Evolutionary conservation across 768 basidiomycete genomes (phyloP).

Genomic region (Candolleomyces eurysporus): DNA sequence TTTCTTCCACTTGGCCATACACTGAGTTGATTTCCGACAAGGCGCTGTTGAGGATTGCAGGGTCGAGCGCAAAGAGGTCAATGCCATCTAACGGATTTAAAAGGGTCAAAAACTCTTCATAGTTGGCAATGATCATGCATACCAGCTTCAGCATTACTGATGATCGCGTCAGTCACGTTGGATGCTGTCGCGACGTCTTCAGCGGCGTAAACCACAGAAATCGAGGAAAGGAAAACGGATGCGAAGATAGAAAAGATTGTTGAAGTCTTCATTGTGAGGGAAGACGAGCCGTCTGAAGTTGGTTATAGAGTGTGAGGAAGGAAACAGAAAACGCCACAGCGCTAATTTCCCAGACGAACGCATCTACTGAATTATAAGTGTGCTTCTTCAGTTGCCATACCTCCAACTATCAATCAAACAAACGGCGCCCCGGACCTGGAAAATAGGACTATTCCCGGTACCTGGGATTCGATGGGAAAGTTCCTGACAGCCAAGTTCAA

Average conservation of each 20-base stretch:
- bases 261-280: slow-evolving; percentile 29
- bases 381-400: background rate
- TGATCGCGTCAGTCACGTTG: slow-evolving; percentile 21
- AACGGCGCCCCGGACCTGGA: too few species aligned
- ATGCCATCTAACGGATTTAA: slow-evolving; percentile 23
- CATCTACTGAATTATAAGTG: background rate
- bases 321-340: background rate
- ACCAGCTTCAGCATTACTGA: slow-evolving; percentile 28
- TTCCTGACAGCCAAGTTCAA: too few species aligned
- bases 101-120: background rate
- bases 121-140: slow-evolving; percentile 3
- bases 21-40: slow-evolving; percentile 22
- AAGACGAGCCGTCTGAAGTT: slow-evolving; percentile 13
- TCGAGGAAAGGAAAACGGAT: slow-evolving; percentile 10
- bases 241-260: slow-evolving; percentile 23
- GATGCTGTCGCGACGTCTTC: slow-evolving; percentile 11
- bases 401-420: too few species aligned
- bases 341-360: background rate
- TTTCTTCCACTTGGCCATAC: slow-evolving; percentile 9
- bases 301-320: slow-evolving; percentile 1
- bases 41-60: slow-evolving; percentile 17
- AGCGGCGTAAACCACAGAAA: slow-evolving; percentile 12
- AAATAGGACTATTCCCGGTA: too few species aligned
- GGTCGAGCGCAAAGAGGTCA: slow-evolving; percentile 24
- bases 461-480: too few species aligned